Evolutionary conservation across 2,329 filamentous ascomycete species (phyloP).

Genomic region (Pseudogymnoascus sp.): DNA sequence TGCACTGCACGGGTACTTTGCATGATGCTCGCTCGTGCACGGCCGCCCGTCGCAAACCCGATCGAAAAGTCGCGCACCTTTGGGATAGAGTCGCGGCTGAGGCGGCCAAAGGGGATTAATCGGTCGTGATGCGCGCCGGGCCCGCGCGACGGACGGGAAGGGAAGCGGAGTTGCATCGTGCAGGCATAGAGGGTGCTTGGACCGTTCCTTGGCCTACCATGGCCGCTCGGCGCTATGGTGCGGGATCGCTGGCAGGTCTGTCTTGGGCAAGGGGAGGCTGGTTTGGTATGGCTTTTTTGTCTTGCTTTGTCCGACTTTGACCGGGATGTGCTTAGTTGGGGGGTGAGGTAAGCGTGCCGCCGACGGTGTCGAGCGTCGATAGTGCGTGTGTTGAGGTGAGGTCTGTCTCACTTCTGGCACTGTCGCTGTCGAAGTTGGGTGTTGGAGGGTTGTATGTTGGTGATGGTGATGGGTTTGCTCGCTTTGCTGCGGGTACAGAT

Average conservation of each 20-base stretch:
- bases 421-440: background rate
- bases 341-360: slow-evolving; percentile 1
- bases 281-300: background rate
- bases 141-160: background rate
- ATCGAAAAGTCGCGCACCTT: slow-evolving; percentile 1
- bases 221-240: background rate
- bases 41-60: background rate
- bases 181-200: background rate
- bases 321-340: background rate
- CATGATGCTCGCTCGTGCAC: background rate
- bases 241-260: background rate
- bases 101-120: slow-evolving; percentile 4
- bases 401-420: background rate
- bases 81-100: background rate
- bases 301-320: background rate
- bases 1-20: background rate
- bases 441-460: background rate
- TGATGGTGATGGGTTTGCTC: background rate
- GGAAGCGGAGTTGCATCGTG: background rate
- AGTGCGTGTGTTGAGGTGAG: background rate
- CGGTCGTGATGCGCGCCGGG: background rate
- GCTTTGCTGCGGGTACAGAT: background rate
- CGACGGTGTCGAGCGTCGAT: background rate
- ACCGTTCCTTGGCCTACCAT: background rate
- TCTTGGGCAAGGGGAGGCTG: background rate